phyloP scores from a whole-genome alignment of 73 alveolate genomes.

The Paraurostyla sp. region DNA sequence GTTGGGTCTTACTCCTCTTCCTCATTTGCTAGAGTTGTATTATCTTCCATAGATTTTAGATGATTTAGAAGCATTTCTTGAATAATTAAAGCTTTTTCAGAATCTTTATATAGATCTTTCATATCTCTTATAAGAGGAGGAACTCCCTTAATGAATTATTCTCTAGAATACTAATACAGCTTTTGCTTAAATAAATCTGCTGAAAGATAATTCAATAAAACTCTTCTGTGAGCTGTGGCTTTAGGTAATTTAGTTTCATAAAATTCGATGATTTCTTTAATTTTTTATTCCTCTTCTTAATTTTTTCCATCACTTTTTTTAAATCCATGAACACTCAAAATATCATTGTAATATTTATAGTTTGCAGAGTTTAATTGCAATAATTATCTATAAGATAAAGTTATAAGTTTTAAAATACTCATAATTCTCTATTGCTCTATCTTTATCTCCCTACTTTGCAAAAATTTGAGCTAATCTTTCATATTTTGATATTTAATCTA shows the following conservation, averaged over 20 bases:
- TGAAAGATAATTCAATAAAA: conserved; percentile 48
- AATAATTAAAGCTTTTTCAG: conserved; percentile 64
- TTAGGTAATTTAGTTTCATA: conserved; percentile 63
- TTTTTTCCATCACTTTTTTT: neutral
- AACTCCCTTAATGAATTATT: conserved; percentile 74
- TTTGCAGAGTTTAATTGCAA: conserved; percentile 68
- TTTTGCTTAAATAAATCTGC: conserved; percentile 65
- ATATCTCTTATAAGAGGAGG: conserved; percentile 85
- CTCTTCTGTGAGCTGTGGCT: conserved; percentile 54
- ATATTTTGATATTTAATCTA: conserved; percentile 65
- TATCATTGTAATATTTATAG: conserved; percentile 57
- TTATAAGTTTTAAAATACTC: neutral
- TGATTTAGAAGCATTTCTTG: conserved; percentile 63
- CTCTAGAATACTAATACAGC: conserved; percentile 56
- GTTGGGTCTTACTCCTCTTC: conserved; percentile 78
- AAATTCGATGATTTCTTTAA: conserved; percentile 33
- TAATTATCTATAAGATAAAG: conserved; percentile 25
- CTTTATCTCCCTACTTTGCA: conserved; percentile 51
- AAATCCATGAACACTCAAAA: conserved; percentile 37
- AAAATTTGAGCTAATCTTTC: conserved; percentile 64
- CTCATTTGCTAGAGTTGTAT: conserved; percentile 57
- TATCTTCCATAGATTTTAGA: conserved; percentile 47
- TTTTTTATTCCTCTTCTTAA: conserved; percentile 40
- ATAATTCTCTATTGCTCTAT: conserved; percentile 69
- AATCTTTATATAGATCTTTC: conserved; percentile 67